A percentile compares a stretch with the other conserved stretches of the same genome.
phyloP scores from a whole-genome alignment of 495 filamentous ascomycete genomes.

The Penicillium argentinense region DNA sequence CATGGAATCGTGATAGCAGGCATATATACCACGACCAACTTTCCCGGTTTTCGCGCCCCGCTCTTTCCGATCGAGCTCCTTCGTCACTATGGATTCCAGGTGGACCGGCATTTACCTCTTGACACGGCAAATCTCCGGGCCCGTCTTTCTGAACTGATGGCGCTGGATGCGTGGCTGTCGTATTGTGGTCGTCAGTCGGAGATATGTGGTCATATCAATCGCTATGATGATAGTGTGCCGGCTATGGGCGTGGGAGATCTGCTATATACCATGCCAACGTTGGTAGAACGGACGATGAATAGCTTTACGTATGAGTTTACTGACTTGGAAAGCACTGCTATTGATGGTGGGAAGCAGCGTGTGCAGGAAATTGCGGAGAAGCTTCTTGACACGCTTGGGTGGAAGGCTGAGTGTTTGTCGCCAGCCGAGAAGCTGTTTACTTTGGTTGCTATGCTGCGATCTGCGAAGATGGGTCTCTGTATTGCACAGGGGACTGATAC shows the following conservation, averaged over 20 bases:
- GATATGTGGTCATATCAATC: slow-evolving; percentile 1
- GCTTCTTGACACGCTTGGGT: slow-evolving; percentile 5
- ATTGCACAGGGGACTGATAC: slow-evolving; percentile 8
- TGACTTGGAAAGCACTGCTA: slow-evolving; percentile 4
- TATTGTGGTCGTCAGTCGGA: slow-evolving; percentile 8
- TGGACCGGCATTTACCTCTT: not conserved
- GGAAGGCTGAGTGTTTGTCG: slow-evolving; percentile 4
- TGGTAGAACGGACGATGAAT: slow-evolving; percentile 3
- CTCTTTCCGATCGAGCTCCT: slow-evolving; percentile 6
- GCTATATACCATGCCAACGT: slow-evolving; percentile 4
- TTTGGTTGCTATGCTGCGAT: slow-evolving; percentile 5
- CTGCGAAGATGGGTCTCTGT: slow-evolving; percentile 5
- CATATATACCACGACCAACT: not conserved
- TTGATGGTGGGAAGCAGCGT: slow-evolving; percentile 5
- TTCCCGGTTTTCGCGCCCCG: slow-evolving; percentile 2
- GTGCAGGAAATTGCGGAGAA: slow-evolving; percentile 5
- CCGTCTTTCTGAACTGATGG: slow-evolving; percentile 6
- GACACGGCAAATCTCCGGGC: slow-evolving; percentile 4
- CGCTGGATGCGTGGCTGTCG: slow-evolving; percentile 6
- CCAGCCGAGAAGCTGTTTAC: slow-evolving; percentile 6
- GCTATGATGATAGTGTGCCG: not conserved
- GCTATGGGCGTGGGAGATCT: slow-evolving; percentile 1
- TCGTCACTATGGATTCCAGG: slow-evolving; percentile 6
- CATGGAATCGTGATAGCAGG: slow-evolving; percentile 7
- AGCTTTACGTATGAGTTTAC: slow-evolving; percentile 6